Base-by-base conservation (phyloP, 2,329 filamentous ascomycete genomes). In the Gaeumannomyces tritici region DNA sequence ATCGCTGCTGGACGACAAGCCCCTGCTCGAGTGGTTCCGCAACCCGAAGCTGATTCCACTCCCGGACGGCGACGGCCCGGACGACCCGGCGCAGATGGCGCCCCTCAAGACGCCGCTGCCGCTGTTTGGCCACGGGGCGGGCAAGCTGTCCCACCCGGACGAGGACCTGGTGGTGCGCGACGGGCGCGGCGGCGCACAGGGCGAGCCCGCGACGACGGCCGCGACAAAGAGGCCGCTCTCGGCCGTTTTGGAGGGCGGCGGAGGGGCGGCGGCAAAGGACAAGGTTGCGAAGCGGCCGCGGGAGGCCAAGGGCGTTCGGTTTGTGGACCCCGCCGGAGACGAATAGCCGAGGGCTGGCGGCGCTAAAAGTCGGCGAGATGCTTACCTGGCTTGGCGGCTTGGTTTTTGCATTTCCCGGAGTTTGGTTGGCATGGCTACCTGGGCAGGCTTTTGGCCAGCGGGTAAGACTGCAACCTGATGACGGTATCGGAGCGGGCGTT, bases 1-100 rank as follows among this genome's bases (percentile, higher is more conserved):
- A 67, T 78, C 76, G 6, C 79, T 87, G n/a, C 70, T 87, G 6
- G 84, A 87, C 64, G 82, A 86, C 67, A 71, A 75, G 27, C 76
- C 77, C 0, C 82, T 87, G 60, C 84, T 83, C 67, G 77, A 73
- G 64, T 87, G 84, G 83, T 83, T 87, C 55, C 73, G 78, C 63
- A 80, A 83, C 61, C 77, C 79, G 1, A 75, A 71, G 59, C 80
- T 87, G 59, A 68, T 77, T 1, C 66, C 70, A 1, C 62, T 76
- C 27, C 70, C 71, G 59, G 60, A 13, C 12, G 51, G 7, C 9
- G 26, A 9, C 13, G 26, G 21, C 42, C 55, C 55, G 1, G 69
- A 75, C 11, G 75, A 75, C 6, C 68, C 76, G 18, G 75, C 75
- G 7, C 81, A 86, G 69, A 83, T 84, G 73, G 74, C 79, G 2